Base-by-base conservation (phyloP, 139 green algal species). In the Mesostigma viride region DNA sequence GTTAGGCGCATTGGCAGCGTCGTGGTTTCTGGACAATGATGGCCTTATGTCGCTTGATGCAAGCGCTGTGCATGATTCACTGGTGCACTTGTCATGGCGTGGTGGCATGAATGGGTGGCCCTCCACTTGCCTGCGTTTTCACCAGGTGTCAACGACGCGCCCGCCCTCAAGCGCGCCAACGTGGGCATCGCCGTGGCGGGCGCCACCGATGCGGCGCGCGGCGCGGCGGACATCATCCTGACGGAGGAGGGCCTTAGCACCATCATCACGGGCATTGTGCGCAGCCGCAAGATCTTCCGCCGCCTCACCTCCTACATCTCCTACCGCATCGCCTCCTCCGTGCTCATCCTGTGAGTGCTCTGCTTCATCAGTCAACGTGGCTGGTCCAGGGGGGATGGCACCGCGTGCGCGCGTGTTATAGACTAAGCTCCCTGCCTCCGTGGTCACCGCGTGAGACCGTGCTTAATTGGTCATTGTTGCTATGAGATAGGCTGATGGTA, bases 81-180 rank as follows among this genome's bases (percentile, higher is more conserved):
- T n/a, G n/a, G n/a, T n/a, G n/a, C n/a, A n/a, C n/a, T n/a, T n/a
- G n/a, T n/a, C n/a, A n/a, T n/a, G n/a, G n/a, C n/a, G n/a, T n/a
- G n/a, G n/a, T n/a, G n/a, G n/a, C n/a, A n/a, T n/a, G n/a, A n/a
- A n/a, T n/a, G n/a, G n/a, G n/a, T n/a, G n/a, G n/a, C n/a, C n/a
- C n/a, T n/a, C n/a, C n/a, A n/a, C n/a, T n/a, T n/a, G n/a, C n/a
- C n/a, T n/a, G n/a, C n/a, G n/a, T n/a, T n/a, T n/a, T n/a, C n/a
- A n/a, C n/a, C n/a, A n/a, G n/a, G n/a, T n/a, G 90, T 96, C 24
- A 96, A 96, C 72, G 90, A 96, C 59, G 90, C 90, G 1, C 90
- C 90, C 30, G 90, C 90, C 0, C 81, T 96, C 22, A 96, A 96
- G 83, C 91, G 90, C 76, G 90, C 88, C 17, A 86, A 96, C 68